Evolutionary conservation across 257 asterid species (phyloP).

Genomic region (Capsicum rhomboideum): DNA sequence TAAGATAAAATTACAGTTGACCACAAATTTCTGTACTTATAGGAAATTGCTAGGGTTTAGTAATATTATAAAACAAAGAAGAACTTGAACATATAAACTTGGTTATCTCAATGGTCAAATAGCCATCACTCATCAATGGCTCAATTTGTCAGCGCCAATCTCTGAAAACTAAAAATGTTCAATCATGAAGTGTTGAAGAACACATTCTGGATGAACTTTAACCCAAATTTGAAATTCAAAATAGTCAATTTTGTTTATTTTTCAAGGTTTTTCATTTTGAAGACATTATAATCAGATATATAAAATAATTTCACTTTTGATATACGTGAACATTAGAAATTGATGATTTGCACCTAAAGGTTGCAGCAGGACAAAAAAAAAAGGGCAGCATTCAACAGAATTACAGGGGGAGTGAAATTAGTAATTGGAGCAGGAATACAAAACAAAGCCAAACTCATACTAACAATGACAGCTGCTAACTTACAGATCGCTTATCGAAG

Average conservation of each 20-base stretch:
- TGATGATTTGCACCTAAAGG: not conserved
- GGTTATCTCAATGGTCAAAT: not conserved
- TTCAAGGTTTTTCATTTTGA: not conserved
- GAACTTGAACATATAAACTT: not conserved
- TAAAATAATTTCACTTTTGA: not conserved
- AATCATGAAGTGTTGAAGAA: not conserved
- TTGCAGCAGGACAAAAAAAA: not conserved
- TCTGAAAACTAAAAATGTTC: not conserved
- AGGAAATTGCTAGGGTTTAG: not conserved
- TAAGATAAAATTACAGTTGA: no score
- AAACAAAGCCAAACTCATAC: not conserved
- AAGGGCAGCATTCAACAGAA: not conserved
- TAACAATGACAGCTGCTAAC: constrained; percentile 15
- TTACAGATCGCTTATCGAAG: constrained; percentile 63
- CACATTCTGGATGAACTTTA: not conserved
- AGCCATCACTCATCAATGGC: not conserved
- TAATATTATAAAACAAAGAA: not conserved
- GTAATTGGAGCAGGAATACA: not conserved
- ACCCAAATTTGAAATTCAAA: not conserved
- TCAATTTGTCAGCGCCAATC: not conserved
- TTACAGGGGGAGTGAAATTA: not conserved
- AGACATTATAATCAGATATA: not conserved
- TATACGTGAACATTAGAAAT: not conserved
- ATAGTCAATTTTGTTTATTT: not conserved
- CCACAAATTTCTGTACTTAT: not conserved